Base-by-base conservation (phyloP, 73 alveolate species). In the Urostyla sp. region DNA sequence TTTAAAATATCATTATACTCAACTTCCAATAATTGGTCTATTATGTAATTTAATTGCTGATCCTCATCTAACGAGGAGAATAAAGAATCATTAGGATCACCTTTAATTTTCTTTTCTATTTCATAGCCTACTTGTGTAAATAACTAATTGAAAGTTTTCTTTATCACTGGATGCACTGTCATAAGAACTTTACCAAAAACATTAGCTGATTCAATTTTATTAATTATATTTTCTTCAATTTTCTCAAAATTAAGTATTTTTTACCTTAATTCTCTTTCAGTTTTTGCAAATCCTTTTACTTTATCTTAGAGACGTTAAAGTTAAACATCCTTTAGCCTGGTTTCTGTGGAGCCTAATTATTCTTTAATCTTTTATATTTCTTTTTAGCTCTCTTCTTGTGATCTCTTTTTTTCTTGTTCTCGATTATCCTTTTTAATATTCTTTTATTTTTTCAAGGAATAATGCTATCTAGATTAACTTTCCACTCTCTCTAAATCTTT, bases 221-320 rank as follows among this genome's bases (percentile, higher is more conserved):
- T 15, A 7, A 69, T 32, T 49, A 69, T 16, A 16, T 40, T 23
- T 37, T 69, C 83, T 16, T 69, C 83, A 20, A 32, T 69, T 24
- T 7, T 2, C 55, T 69, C 83, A n/a, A 69, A 27, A n/a, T 69
- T 69, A 30, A 18, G 24, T 27, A 69, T 45, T 46, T 69, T 21
- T 23, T n/a, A 16, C 27, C 83, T 44, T n/a, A 69, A 69, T 10
- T 45, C 20, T 46, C 49, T 69, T 45, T 69, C 83, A 13, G 83
- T 69, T 20, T 69, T 20, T n/a, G 83, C 83, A 37, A 69, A 69
- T 27, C 83, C 83, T 23, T 69, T 69, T 16, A 69, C 83, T 69
- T 69, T 69, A 37, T 69, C 83, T 27, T 69, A 27, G 16, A 69
- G 30, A 5, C 83, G 23, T 46, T 45, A 24, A 10, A 69, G 69